Base-by-base conservation (phyloP, 495 filamentous ascomycete genomes). In the Aspergillus biplanus region DNA sequence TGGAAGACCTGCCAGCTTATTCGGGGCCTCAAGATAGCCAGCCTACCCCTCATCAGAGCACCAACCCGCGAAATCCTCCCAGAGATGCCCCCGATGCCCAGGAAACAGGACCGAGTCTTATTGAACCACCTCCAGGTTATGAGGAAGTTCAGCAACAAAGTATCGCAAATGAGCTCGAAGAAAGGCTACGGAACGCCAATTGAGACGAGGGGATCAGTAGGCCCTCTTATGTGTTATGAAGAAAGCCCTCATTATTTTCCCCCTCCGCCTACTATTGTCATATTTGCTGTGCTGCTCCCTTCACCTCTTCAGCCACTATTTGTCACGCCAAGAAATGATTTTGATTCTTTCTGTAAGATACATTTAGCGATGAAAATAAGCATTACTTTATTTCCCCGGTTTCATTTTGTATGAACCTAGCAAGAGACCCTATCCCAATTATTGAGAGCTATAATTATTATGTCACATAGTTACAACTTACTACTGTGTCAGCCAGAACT, bases 81-180 rank as follows among this genome's bases (percentile, higher is more conserved):
- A 60, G 46, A 18, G 21, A 18, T 18, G 4, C 16, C 16, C 49
- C 16, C 58, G 66, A 56, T 49, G 57, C 21, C 63, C 73, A 15
- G 66, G 66, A 8, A 63, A 63, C 12, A 67, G 63, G 0, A 32
- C 72, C 1, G 69, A 80, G 18, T 27, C 92, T 92, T 0, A 78
- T 85, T 62, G 95, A 94, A 62, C 92, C 93, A 15, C 95, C 95
- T 34, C 95, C 95, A 37, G 91, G 91, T 39, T 99, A 99, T 73
- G 91, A 97, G 70, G 92, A 97, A 71, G 91, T 89, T 33, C 95
- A 97, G 74, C 83, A 86, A 59, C 86, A 90, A 63, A 92, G 89
- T 63, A 81, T 97, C n/a, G 86, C 78, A 33, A 73, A 85, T 31
- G 86, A 84, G 54, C 65, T 88, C 27, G 87, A 89, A 67, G 78